phyloP scores from a whole-genome alignment of 805 yeast genomes.

The Millerago galiae region DNA sequence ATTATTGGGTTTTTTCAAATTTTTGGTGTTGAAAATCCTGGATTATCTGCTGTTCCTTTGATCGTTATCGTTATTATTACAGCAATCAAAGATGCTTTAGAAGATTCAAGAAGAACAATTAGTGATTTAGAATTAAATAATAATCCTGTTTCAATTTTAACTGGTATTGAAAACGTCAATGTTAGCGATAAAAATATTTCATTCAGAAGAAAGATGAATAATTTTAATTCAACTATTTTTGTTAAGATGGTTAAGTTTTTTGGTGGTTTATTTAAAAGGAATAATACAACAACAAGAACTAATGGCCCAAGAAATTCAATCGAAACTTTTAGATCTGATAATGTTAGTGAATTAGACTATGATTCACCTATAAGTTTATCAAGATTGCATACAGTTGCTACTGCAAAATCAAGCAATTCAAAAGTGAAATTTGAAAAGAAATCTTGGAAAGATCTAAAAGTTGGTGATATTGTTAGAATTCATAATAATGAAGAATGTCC shows the following conservation, averaged over 20 bases:
- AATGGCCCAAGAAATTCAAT: constrained; percentile 4
- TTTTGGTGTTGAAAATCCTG: constrained; percentile 79
- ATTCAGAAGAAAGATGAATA: constrained; percentile 52
- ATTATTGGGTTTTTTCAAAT: constrained; percentile 73
- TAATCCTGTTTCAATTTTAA: constrained; percentile 58
- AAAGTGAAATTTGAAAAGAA: constrained; percentile 26
- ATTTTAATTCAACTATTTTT: constrained; percentile 32
- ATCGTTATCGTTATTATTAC: constrained; percentile 72
- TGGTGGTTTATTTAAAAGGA: constrained; percentile 13
- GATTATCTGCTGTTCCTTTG: constrained; percentile 68
- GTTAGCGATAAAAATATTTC: constrained; percentile 49
- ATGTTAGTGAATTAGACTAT: constrained; percentile 2
- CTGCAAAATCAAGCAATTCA: constrained; percentile 2
- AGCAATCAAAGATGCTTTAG: constrained; percentile 73
- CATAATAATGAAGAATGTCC: constrained; percentile 77
- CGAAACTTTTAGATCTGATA: constrained; percentile 13
- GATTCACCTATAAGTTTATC: constrained; percentile 3
- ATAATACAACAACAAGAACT: constrained; percentile 8
- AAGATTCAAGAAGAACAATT: constrained; percentile 69
- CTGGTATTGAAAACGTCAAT: constrained; percentile 49
- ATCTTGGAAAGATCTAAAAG: constrained; percentile 67
- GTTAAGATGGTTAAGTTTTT: constrained; percentile 19
- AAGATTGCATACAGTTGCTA: constrained; percentile 4
- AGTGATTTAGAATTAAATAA: constrained; percentile 72
- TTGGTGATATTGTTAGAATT: constrained; percentile 70